Percentiles rank a stretch among this genome's conserved stretches.
Evolutionary conservation across 495 filamentous ascomycete species (phyloP).

Genomic region (Rostrohypoxylon terebratum): DNA sequence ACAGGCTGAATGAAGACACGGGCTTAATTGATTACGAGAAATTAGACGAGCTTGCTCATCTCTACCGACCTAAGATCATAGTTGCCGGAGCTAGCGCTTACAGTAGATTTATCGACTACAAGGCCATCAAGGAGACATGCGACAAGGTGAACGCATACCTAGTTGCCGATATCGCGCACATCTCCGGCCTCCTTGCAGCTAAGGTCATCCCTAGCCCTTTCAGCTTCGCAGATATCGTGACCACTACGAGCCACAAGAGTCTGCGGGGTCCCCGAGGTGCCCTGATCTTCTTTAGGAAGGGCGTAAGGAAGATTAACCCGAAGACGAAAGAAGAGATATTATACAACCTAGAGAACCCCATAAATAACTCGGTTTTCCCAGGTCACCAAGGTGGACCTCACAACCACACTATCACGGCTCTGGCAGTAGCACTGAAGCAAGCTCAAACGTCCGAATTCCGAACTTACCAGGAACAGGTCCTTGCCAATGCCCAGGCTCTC

Average conservation of each 20-base stretch:
- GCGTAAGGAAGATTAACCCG: conserved; percentile 81
- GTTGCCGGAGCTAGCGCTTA: conserved; percentile 95
- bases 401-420: conserved; percentile 98
- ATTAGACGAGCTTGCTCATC: conserved; percentile 82
- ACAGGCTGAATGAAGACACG: conserved; percentile 88
- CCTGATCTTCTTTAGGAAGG: conserved; percentile 98
- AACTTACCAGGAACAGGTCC: conserved; percentile 86
- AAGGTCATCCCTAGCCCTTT: conserved; percentile 93
- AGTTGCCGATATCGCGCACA: conserved; percentile 96
- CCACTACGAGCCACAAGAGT: conserved; percentile 98
- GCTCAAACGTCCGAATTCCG: conserved; percentile 90
- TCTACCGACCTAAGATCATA: conserved; percentile 96
- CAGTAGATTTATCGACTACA: conserved; percentile 92
- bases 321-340: conserved; percentile 86
- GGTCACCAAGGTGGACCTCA: conserved; percentile 98
- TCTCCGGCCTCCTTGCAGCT: conserved; percentile 92
- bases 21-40: conserved; percentile 94
- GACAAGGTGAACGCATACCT: conserved; percentile 94
- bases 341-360: conserved; percentile 93
- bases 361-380: conserved; percentile 98
- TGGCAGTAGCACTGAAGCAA: conserved; percentile 93
- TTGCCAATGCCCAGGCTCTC: conserved; percentile 89
- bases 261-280: conserved; percentile 93
- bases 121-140: conserved; percentile 84
- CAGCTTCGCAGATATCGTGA: conserved; percentile 88